These are phyloP conservation scores for Fistulifera pelliculosa DNA, from an alignment of 108 stramenopile species.

Conservation along the genomic window DNA sequence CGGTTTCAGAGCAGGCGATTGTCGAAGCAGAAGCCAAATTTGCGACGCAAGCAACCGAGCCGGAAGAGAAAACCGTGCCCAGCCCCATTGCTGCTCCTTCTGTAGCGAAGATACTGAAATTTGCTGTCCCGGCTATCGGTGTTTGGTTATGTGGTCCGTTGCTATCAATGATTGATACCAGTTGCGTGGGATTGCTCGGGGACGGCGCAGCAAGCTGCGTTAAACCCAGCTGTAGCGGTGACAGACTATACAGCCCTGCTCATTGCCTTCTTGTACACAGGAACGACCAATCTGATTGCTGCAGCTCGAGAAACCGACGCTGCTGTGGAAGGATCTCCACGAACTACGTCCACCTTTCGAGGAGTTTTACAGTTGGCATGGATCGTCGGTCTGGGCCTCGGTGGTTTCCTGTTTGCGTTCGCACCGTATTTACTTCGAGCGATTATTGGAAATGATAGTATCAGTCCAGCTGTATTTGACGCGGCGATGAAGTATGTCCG, in stretches of 20 bases:
- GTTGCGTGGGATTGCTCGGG: conserved; percentile 66
- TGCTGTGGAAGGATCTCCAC: conserved; percentile 5
- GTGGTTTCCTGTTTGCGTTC: conserved; percentile 33
- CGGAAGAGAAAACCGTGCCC: no score
- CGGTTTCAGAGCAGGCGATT: no score
- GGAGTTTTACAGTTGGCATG: conserved; percentile 59
- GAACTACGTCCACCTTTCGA: conserved; percentile 38
- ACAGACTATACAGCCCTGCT: conserved; percentile 66
- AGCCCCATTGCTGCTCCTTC: conserved; percentile 28
- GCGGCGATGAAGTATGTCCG: conserved; percentile 76
- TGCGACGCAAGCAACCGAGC: no score
- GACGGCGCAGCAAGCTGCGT: conserved; percentile 76
- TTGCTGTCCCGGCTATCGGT: conserved; percentile 77
- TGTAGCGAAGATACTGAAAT: conserved; percentile 58
- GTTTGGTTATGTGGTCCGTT: conserved; percentile 78
- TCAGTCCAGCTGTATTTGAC: conserved; percentile 51
- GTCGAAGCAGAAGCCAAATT: no score
- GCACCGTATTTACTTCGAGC: conserved; percentile 34
- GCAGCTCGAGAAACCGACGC: conserved; percentile 51
- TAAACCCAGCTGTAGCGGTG: conserved; percentile 72
- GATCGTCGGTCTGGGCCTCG: conserved; percentile 53
- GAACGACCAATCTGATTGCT: conserved; percentile 73
- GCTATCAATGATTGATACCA: conserved; percentile 76
- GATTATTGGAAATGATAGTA: conserved; percentile 68
- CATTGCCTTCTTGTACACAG: conserved; percentile 80